These are phyloP conservation scores for Candida sanyiensis DNA, from an alignment of 805 yeast species.

Conservation along the genomic window DNA sequence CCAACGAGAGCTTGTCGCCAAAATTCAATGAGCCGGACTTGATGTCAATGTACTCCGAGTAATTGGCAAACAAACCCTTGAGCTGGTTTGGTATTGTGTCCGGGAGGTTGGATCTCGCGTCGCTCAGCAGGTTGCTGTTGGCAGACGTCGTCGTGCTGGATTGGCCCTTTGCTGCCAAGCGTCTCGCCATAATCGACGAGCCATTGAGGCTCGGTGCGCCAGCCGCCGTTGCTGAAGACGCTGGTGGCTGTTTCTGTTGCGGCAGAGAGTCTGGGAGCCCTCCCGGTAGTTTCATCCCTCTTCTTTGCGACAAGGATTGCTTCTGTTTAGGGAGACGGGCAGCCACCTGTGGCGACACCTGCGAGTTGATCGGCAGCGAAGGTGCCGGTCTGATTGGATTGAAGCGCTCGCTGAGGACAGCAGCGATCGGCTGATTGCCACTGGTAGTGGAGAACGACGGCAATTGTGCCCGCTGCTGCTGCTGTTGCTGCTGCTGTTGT, in stretches of 20 bases:
- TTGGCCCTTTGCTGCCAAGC: constrained; percentile 8
- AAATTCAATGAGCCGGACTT: constrained; percentile 89
- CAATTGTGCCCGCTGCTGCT: not conserved
- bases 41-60: constrained; percentile 83
- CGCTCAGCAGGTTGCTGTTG: not conserved
- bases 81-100: constrained; percentile 23
- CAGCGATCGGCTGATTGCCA: constrained; percentile 7
- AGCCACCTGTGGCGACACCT: constrained; percentile 79
- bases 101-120: constrained; percentile 1
- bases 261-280: constrained; percentile 31
- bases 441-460: too few species aligned
- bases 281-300: constrained; percentile 87
- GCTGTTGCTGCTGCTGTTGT: not conserved
- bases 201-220: constrained; percentile 2
- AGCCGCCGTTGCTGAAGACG: not conserved
- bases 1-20: constrained; percentile 88
- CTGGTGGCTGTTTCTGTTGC: constrained; percentile 5
- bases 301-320: constrained; percentile 79
- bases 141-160: constrained; percentile 8
- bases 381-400: constrained; percentile 28
- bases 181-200: constrained; percentile 10
- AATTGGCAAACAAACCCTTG: constrained; percentile 71
- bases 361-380: constrained; percentile 31
- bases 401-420: constrained; percentile 11
- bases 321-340: constrained; percentile 64